Evolutionary conservation across 2,329 filamentous ascomycete genomes (phyloP).

Genomic region (Colletotrichum paranaense): DNA sequence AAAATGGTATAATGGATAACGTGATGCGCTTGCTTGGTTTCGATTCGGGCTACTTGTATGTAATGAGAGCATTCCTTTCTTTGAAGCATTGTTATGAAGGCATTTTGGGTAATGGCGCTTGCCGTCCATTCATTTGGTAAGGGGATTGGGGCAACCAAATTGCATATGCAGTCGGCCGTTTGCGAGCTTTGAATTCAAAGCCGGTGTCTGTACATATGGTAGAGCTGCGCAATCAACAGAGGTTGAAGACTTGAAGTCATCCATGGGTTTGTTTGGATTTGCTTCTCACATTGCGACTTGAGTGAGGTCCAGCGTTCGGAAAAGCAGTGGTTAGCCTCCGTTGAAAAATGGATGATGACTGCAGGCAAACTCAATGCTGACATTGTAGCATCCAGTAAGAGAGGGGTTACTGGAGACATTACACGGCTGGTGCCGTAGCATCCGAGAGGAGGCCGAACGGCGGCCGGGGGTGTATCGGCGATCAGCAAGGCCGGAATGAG

Average conservation of each 20-base stretch:
- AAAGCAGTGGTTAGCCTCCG: not conserved
- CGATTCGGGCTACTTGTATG: slow-evolving; percentile 15
- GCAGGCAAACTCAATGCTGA: not conserved
- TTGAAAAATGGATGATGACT: not conserved
- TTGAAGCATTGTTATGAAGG: slow-evolving; percentile 14
- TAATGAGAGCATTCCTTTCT: slow-evolving; percentile 22
- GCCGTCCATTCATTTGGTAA: slow-evolving; percentile 29
- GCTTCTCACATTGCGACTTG: not conserved
- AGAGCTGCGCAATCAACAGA: not conserved
- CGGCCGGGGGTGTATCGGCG: not conserved
- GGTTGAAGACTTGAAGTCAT: not conserved
- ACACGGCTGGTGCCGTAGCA: not conserved
- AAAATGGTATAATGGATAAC: slow-evolving; percentile 12
- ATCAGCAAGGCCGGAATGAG: not conserved
- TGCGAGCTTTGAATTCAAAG: slow-evolving; percentile 11
- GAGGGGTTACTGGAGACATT: not conserved
- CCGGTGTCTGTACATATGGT: slow-evolving; percentile 7
- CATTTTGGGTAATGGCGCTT: slow-evolving; percentile 32
- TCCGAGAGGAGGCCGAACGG: not conserved
- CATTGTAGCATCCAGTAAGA: not conserved
- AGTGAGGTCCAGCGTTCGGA: not conserved
- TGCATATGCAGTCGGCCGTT: slow-evolving; percentile 8
- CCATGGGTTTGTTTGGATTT: not conserved
- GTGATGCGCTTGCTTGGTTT: slow-evolving; percentile 6
- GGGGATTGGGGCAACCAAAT: not conserved